Base-by-base conservation (phyloP, 805 yeast species). In the Ogataea methylovora region DNA sequence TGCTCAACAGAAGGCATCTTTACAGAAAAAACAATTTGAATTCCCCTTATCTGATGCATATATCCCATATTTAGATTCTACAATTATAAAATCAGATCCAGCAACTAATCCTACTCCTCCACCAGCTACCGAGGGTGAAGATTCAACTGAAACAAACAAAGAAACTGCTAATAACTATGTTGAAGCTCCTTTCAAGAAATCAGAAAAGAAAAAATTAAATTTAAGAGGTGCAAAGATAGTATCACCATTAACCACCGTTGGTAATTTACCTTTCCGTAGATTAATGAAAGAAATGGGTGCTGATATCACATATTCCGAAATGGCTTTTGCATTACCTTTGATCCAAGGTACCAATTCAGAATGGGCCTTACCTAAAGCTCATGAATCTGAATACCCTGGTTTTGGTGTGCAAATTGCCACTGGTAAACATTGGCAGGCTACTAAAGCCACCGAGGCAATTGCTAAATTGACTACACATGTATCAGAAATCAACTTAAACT, bases 291-390 rank as follows among this genome's bases (percentile, higher is more conserved):
- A 80, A 1, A 58, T 86, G 23, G 97, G 97, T 13, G 95, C 95
- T 10, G 97, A 92, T 49, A 71, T 87, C 13, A 92, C 98, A 0
- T 92, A 84, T 54, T 73, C 88, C 26, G 99, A 92, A 61, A 92
- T 92, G 98, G 97, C 97, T 0, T 66, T 92, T 24, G 65, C 84
- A 2, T 62, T 84, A 33, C 97, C 97, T 1, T 63, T 92, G 34
- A 62, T 92, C 18, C 95, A 85, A 54, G 98, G 97, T 20, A 72
- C 81, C 13, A 86, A 86, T 54, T 76, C 94, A 2, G 99, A 92
- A 58, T 92, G 99, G 99, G 99, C 99, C 0, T 66, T 92, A 30
- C 86, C 95, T 15, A 84, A 88, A 49, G 92, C 95, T 5, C 97
- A 92, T 55, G 54, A 61, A 15, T 61, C 76, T 2, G 98, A 92